Percentiles rank a stretch among this genome's conserved stretches.
Evolutionary conservation across 345 rosid species (phyloP).

Genomic region (Pistacia atlantica): DNA sequence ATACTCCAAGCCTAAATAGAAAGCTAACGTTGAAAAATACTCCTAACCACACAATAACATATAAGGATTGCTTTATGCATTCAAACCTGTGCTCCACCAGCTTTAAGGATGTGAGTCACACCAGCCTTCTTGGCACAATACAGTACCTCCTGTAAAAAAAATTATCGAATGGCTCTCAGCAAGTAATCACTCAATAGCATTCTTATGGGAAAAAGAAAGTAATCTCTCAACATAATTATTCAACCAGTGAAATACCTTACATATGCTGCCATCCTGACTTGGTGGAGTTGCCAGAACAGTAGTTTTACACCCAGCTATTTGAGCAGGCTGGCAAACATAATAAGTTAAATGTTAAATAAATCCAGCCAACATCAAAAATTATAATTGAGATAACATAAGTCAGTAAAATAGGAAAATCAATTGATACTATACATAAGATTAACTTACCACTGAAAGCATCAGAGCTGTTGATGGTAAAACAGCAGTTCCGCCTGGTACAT

Average conservation of each 20-base stretch:
- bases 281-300: constrained; percentile 93
- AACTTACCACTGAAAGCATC: constrained; percentile 88
- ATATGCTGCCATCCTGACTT: constrained; percentile 73
- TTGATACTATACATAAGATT: neutral
- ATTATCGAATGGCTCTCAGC: neutral
- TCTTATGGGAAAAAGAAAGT: neutral
- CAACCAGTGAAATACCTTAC: constrained; percentile 53
- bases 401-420: constrained; percentile 5
- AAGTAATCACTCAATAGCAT: too few species aligned
- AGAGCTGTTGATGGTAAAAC: constrained; percentile 94
- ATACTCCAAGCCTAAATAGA: constrained; percentile 1
- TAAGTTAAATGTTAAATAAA: constrained; percentile 22
- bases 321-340: constrained; percentile 68
- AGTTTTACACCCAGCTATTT: constrained; percentile 91
- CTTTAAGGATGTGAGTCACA: constrained; percentile 93
- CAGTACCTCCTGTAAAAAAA: constrained; percentile 65
- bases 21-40: neutral
- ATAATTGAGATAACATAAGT: neutral
- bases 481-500: constrained; percentile 95
- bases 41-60: neutral
- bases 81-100: constrained; percentile 94
- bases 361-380: neutral
- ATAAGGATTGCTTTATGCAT: constrained; percentile 5
- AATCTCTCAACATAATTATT: neutral
- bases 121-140: constrained; percentile 94